Evolutionary conservation across 2,329 filamentous ascomycete genomes (phyloP).

Genomic region (Ophiocordyceps camponoti-floridani): DNA sequence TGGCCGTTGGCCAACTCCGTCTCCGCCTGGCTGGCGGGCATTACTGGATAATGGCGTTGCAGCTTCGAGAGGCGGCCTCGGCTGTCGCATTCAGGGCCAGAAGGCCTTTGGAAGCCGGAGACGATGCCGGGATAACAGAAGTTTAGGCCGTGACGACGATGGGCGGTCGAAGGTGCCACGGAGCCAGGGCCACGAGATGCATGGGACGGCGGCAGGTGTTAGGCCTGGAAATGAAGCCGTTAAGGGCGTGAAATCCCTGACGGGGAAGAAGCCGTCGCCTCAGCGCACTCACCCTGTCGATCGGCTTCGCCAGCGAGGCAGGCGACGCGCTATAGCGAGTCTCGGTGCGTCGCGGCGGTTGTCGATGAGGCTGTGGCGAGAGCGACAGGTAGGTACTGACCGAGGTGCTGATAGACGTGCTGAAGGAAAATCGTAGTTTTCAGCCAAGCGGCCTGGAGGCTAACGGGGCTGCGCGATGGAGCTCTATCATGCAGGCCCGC

Average conservation of each 20-base stretch:
- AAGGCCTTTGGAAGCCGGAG: slow-evolving; percentile 1
- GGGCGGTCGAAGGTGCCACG: neutral
- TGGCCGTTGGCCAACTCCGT: slow-evolving; percentile 23
- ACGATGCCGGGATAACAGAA: neutral
- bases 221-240: neutral
- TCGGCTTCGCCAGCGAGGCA: neutral
- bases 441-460: slow-evolving; percentile 1
- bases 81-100: slow-evolving; percentile 2
- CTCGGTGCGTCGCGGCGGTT: neutral
- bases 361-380: neutral
- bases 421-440: slow-evolving; percentile 1
- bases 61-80: slow-evolving; percentile 3
- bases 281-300: neutral
- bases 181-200: neutral
- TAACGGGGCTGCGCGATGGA: slow-evolving; percentile 1
- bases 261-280: neutral
- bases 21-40: slow-evolving; percentile 23
- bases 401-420: neutral
- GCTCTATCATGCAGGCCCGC: neutral
- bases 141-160: neutral
- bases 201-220: neutral
- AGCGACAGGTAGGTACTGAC: neutral
- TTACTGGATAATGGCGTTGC: slow-evolving; percentile 9
- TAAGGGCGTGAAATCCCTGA: neutral
- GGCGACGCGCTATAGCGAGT: neutral